A percentile compares a stretch with the other conserved stretches of the same genome.
Conservation (phyloP, 306 rosid species). For the Begonia peltatifolia region DNA sequence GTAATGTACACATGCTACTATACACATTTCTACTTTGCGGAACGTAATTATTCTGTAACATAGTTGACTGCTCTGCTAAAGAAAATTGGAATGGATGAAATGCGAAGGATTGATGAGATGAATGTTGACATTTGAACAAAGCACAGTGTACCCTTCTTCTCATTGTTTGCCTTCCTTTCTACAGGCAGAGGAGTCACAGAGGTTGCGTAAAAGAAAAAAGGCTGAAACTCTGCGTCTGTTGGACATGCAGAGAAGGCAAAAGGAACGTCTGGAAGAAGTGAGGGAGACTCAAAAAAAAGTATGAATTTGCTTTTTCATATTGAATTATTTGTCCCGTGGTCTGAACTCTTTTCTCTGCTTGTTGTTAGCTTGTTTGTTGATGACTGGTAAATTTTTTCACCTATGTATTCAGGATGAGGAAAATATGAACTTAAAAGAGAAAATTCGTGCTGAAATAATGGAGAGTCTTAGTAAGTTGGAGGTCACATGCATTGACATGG, state of each 20-base stretch:
- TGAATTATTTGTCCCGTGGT: background rate
- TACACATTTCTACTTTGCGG: no score
- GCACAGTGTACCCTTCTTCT: background rate
- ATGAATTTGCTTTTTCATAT: constrained; percentile 8
- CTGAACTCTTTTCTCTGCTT: background rate
- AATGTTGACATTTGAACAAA: background rate
- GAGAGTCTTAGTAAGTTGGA: constrained; percentile 50
- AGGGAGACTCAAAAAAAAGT: constrained; percentile 94
- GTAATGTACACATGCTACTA: no score
- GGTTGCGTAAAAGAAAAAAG: constrained; percentile 66
- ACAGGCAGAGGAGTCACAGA: constrained; percentile 80
- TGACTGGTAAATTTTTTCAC: background rate
- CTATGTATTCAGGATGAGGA: constrained; percentile 58
- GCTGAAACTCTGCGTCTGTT: constrained; percentile 51
- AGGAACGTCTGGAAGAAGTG: constrained; percentile 81
- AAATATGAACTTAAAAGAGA: constrained; percentile 59
- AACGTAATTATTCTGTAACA: no score
- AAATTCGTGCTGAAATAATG: constrained; percentile 55
- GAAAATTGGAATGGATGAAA: no score
- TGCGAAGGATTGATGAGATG: no score
- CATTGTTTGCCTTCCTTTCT: constrained; percentile 3
- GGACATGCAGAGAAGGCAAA: constrained; percentile 76
- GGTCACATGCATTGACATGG: constrained; percentile 44
- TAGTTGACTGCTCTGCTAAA: no score
- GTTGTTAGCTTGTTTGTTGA: background rate